Percentiles rank a stretch among this genome's conserved stretches.
phyloP scores from a whole-genome alignment of 192 early-diverging fungal genomes.

The Umbelopsis ramanniana region DNA sequence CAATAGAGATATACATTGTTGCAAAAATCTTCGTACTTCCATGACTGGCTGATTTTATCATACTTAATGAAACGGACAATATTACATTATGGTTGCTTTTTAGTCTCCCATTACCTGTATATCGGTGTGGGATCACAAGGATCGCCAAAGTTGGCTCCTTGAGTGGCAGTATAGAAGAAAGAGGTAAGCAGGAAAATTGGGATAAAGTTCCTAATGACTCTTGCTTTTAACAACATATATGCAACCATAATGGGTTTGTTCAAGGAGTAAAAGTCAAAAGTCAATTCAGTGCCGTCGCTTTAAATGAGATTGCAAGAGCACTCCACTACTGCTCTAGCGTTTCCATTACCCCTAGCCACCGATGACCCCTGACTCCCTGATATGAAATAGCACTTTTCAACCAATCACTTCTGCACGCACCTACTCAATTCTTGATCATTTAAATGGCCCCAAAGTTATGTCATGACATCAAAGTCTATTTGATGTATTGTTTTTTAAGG shows the following conservation, averaged over 20 bases:
- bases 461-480: too few relatives aligned
- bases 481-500: background rate
- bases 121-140: conserved; percentile 32
- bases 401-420: conserved; percentile 5
- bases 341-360: background rate
- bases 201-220: background rate
- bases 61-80: background rate
- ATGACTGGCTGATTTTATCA: conserved; percentile 20
- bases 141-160: conserved; percentile 25
- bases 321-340: background rate
- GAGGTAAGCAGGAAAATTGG: background rate
- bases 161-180: background rate
- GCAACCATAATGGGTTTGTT: background rate
- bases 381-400: background rate
- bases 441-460: background rate
- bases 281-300: background rate
- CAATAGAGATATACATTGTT: conserved; percentile 38
- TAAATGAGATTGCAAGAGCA: background rate
- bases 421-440: background rate
- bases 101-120: conserved; percentile 23
- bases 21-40: conserved; percentile 39
- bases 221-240: background rate
- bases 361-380: background rate
- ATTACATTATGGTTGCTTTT: background rate
- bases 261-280: conserved; percentile 2